phyloP scores from a whole-genome alignment of 2,329 filamentous ascomycete species.

The Thelonectria olida region DNA sequence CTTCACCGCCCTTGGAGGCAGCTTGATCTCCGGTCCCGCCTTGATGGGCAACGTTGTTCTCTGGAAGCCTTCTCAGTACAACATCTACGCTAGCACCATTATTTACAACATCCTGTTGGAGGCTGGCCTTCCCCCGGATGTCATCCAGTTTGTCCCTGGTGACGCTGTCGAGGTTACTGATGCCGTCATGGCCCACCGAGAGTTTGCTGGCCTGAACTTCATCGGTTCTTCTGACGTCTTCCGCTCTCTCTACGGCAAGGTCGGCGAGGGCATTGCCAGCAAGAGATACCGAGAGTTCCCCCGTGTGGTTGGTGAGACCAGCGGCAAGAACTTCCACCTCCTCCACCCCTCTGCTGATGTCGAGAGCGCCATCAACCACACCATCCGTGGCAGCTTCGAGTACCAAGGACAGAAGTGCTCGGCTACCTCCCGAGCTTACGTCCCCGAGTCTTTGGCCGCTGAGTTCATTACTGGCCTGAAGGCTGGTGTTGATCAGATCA shows the following conservation, averaged over 20 bases:
- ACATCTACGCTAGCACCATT: constrained; percentile 87
- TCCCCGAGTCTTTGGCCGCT: constrained; percentile 79
- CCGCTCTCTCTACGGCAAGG: constrained; percentile 85
- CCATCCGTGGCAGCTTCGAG: constrained; percentile 86
- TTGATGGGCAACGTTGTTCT: constrained; percentile 94
- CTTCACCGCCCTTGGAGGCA: constrained; percentile 93
- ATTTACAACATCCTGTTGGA: constrained; percentile 91
- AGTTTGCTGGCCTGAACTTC: constrained; percentile 93
- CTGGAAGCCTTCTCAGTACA: constrained; percentile 92
- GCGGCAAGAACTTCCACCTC: constrained; percentile 93
- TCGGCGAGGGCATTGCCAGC: constrained; percentile 81
- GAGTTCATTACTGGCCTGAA: constrained; percentile 74
- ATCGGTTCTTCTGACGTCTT: constrained; percentile 93
- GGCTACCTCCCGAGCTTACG: constrained; percentile 82
- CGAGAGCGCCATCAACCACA: constrained; percentile 82
- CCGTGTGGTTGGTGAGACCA: constrained; percentile 88
- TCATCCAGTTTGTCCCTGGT: constrained; percentile 93
- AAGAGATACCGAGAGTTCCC: constrained; percentile 87
- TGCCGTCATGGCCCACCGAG: constrained; percentile 75
- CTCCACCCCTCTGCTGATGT: constrained; percentile 81
- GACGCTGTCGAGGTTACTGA: constrained; percentile 86
- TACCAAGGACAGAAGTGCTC: constrained; percentile 94
- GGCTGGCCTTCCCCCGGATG: constrained; percentile 85
- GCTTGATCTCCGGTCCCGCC: constrained; percentile 82
- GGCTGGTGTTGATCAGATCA: constrained; percentile 72